Evolutionary conservation across 306 rosid species (phyloP).

Genomic region (Lathyrus sativus): DNA sequence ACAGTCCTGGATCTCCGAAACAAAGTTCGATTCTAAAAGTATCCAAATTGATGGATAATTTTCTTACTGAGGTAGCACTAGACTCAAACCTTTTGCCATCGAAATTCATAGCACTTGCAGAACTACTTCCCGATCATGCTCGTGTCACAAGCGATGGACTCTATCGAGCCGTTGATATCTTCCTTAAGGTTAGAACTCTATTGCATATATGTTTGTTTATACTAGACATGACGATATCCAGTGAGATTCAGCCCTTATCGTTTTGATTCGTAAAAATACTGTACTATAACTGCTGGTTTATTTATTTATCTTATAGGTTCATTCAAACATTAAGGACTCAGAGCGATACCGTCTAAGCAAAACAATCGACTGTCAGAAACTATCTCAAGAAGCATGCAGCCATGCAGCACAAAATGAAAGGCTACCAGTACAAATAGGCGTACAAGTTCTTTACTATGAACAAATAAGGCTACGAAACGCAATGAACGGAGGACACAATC

Average conservation of each 20-base stretch:
- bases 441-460: conserved; percentile 93
- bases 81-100: conserved; percentile 74
- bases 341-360: conserved; percentile 86
- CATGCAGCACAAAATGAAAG: conserved; percentile 98
- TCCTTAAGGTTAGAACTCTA: conserved; percentile 71
- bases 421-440: conserved; percentile 91
- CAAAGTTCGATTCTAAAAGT: conserved; percentile 92
- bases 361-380: conserved; percentile 86
- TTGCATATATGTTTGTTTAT: not conserved
- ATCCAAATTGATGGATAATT: conserved; percentile 81
- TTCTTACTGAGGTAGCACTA: conserved; percentile 82
- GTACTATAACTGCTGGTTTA: not conserved
- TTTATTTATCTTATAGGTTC: conserved; percentile 56
- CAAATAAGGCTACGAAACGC: conserved; percentile 93
- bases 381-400: conserved; percentile 95
- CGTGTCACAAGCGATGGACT: conserved; percentile 84
- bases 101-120: conserved; percentile 81
- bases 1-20: conserved; percentile 92
- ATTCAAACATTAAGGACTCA: conserved; percentile 84
- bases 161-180: conserved; percentile 90
- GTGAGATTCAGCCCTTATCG: not conserved
- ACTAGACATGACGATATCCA: not conserved
- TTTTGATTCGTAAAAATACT: not conserved
- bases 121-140: conserved; percentile 94
- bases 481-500: conserved; percentile 88